Evolutionary conservation across 192 early-diverging fungal genomes (phyloP).

Genomic region (Podila clonocystis): DNA sequence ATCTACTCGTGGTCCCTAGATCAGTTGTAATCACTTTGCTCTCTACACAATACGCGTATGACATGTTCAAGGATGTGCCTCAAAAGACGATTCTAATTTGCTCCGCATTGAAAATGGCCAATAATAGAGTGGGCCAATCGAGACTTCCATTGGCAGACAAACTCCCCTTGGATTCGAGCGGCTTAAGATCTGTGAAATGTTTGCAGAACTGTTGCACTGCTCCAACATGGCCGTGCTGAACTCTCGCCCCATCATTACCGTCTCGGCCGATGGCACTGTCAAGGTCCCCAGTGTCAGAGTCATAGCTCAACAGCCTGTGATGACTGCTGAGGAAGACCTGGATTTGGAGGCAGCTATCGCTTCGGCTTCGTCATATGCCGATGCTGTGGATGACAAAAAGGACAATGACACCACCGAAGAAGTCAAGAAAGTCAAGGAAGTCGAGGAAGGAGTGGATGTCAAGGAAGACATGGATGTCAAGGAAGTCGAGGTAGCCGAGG

Average conservation of each 20-base stretch:
- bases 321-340: not conserved
- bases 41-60: no score
- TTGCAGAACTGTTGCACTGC: slow-evolving; percentile 97
- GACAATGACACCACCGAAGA: not conserved
- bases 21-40: slow-evolving; percentile 65
- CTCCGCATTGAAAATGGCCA: not conserved
- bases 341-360: slow-evolving; percentile 3
- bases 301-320: not conserved
- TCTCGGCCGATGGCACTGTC: slow-evolving; percentile 49
- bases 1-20: slow-evolving; percentile 78
- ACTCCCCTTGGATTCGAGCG: slow-evolving; percentile 92
- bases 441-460: not conserved
- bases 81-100: not conserved
- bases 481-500: not conserved
- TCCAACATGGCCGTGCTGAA: slow-evolving; percentile 85
- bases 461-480: not conserved
- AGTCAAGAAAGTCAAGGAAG: not conserved
- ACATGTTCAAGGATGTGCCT: no score
- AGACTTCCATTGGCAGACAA: slow-evolving; percentile 81
- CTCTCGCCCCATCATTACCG: slow-evolving; percentile 42
- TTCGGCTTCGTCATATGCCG: slow-evolving; percentile 1
- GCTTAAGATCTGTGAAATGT: slow-evolving; percentile 95
- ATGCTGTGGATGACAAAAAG: not conserved
- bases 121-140: slow-evolving; percentile 62
- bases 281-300: not conserved